Base-by-base conservation (phyloP, 805 yeast species). In the Saccharomyces jurei region DNA sequence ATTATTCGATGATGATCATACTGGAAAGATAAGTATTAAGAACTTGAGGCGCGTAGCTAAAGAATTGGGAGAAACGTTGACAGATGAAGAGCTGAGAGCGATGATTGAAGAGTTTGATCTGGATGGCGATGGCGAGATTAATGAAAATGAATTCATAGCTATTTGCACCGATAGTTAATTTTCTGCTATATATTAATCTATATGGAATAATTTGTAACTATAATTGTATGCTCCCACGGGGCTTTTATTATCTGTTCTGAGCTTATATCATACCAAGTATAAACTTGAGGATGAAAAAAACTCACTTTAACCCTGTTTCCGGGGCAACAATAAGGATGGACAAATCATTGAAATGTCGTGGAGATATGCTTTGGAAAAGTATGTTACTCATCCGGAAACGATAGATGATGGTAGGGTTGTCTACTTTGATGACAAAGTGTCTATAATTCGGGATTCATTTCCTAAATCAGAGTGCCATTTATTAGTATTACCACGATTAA, bases 31-130 rank as follows among this genome's bases (percentile, higher is more conserved):
- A 58, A 81, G 87, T 54, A 74, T 92, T 50, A 79, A 91, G 60
- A 87, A 90, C 66, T 77, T 94, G 56, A 81, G 95, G 69, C 79
- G 94, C 57, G 96, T 92, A 1, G 94, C 97, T 10, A 87, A 87
- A 62, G 97, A 92, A 60, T 73, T 94, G 55, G 97, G 97, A 2
- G 99, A 94, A 69, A 87, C 86, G 62, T 74, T 94, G 55, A 84
- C 89, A 5, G 99, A 94, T 61, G 96, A 89, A 56, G 99, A 94
- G 66, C 75, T 94, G 51, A 79, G 87, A 60, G 97, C 97, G 4
- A 94, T 94, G 99, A 94, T 94, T 60, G 96, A 91, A 58, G 98
- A 92, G 70, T 94, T 94, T 67, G 99, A 94, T 72, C 73, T 91
- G 51, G 97, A 94, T 68, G 96, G 89, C 54, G 98, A 94, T 69